Evolutionary conservation across 768 basidiomycete genomes (phyloP), one percentile per base, ranked within the genome.

Genomic region (Lactarius hatsudake): DNA sequence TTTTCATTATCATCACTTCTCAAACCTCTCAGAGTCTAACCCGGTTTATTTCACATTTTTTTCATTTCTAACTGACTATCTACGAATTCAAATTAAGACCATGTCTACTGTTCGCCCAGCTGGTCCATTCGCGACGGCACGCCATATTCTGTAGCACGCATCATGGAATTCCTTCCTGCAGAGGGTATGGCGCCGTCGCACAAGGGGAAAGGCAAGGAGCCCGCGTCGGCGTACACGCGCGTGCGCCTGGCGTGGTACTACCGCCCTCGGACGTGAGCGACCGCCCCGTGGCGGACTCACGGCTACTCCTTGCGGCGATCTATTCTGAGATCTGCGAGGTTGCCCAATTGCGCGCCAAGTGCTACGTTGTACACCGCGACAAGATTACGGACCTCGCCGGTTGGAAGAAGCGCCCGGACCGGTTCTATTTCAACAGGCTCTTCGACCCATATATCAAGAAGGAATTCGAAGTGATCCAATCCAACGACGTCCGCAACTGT

Each of bases 401-500:
- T 7, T 98, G 94, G 94, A 98, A 95, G 81, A 93, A 92, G 77
- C 84, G 88, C 54, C 90, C 92, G 2, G 96, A 99, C 78, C 86
- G 93, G 71, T 99, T 99, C 83, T 97, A 96, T 82, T 99, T 95
- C 83, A 88, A 88, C 73, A 88, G 91, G 73, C 83, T 98, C 34
- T 99, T 96, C 75, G 96, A 98, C 80, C 94, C 95, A 61, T 98
- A 96, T 78, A 93, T 98, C 79, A 95, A 96, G 81, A 92, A 93
- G 77, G 96, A 98, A 79, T 98, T 96, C 77, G 97, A 98, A 76
- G 91, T 98, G 72, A 89, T 99, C 62, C 88, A 90, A 67, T 86
- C 93, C 36, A 84, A 85, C 48, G 91, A 89, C 73, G 89, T 97
- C 68, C 86, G 89, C 65, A 99, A 99, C 76, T 80, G 96, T 98